Evolutionary conservation across 2,329 filamentous ascomycete genomes (phyloP), one percentile per base, ranked within the genome.

Genomic region (Rugonectria rugulosa): DNA sequence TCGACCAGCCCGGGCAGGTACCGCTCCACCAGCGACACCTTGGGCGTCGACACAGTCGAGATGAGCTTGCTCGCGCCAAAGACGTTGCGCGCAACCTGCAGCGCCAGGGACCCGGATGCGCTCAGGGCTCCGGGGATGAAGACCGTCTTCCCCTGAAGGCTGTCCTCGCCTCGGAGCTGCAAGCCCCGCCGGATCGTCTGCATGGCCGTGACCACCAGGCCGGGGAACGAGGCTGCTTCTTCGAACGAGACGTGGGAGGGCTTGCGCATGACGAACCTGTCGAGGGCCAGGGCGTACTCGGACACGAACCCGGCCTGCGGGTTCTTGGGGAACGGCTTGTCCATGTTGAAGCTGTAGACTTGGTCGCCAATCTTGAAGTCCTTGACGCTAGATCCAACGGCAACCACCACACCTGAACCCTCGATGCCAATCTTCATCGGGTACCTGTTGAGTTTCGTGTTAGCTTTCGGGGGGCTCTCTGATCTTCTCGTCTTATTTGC

Each of bases 31-130:
- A 78, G 70, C 1, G 69, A 57, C 26, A 85, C 53, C 66, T 85
- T 85, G 9, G 74, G 56, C 19, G 81, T 83, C 4, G 81, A 84
- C 0, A 81, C 79, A 0, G 81, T 83, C 0, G 80, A 74, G 40
- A 85, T 78, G 49, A 85, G 70, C 41, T 71, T 75, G 0, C 66
- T 66, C 2, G 77, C 82, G 1, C 77, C 73, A 42, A 80, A 83
- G 3, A 79, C 72, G 24, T 80, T 79, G 60, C 79, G 81, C 3
- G 81, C 77, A 2, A 84, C 65, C 66, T 85, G 81, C 21, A 79
- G 73, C 0, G 70, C 78, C 21, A 77, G 67, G 3, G 74, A 71
- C 0, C 82, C 81, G 0, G 76, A 78, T 1, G 75, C 79, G 48
- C 81, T 77, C 31, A 85, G 72, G 1, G 76, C 82, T 3, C 72